Evolutionary conservation across 2,329 filamentous ascomycete genomes (phyloP).

Genomic region (Colletotrichum tropicale): DNA sequence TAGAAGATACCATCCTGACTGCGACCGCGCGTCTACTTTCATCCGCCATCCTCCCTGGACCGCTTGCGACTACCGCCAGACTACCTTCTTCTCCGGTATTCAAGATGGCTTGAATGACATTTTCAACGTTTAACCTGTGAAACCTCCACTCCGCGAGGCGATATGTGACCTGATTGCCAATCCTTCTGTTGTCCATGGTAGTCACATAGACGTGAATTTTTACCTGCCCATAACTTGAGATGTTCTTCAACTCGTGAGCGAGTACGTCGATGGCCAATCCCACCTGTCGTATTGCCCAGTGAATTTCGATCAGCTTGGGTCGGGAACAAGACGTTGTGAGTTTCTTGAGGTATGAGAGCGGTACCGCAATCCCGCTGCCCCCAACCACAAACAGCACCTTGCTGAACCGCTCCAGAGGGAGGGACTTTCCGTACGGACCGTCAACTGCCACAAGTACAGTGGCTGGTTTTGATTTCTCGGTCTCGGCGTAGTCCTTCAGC

Average conservation of each 20-base stretch:
- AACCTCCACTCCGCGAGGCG: conserved; percentile 20
- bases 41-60: conserved; percentile 49
- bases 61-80: conserved; percentile 48
- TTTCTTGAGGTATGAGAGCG: conserved; percentile 39
- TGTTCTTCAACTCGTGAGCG: conserved; percentile 32
- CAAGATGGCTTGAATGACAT: conserved; percentile 32
- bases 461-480: conserved; percentile 25
- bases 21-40: conserved; percentile 40
- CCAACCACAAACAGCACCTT: conserved; percentile 48
- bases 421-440: conserved; percentile 47
- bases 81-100: conserved; percentile 24
- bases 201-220: conserved; percentile 42
- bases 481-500: conserved; percentile 33
- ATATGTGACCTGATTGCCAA: not conserved
- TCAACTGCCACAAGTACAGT: conserved; percentile 43
- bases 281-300: conserved; percentile 48
- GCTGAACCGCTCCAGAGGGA: conserved; percentile 40
- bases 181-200: not conserved
- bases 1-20: conserved; percentile 26
- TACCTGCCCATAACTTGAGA: conserved; percentile 30
- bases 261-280: conserved; percentile 39
- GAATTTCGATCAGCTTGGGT: conserved; percentile 33
- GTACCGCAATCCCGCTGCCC: conserved; percentile 48
- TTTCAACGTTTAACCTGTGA: conserved; percentile 36
- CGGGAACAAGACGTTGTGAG: conserved; percentile 24